Base-by-base conservation (phyloP, 2,329 filamentous ascomycete species). In the Verruconis gallopava region DNA sequence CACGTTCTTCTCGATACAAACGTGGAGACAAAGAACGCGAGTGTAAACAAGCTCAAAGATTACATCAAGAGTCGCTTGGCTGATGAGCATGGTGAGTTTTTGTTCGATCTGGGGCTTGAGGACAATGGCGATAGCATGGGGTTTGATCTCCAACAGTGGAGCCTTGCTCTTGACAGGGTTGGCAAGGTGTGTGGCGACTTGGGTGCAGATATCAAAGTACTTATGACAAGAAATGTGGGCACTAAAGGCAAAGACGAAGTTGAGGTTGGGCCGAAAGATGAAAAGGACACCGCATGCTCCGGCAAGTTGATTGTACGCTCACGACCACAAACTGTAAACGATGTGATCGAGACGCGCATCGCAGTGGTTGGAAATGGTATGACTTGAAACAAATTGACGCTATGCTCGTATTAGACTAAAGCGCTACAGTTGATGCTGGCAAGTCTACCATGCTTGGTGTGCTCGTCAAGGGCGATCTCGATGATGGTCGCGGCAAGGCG, bases 381-480 rank as follows among this genome's bases (percentile, higher is more conserved):
- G 67, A 38, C 6, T 6, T 33, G 13, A 37, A n/a, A n/a, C n/a
- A n/a, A n/a, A n/a, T n/a, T n/a, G n/a, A n/a, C n/a, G n/a, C 32
- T 11, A 15, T 30, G 12, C 40, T 46, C 21, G 11, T 5, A 11
- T 6, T 41, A 15, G 21, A 17, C 6, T 6, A 19, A 18, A 11
- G 21, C 28, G n/a, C 35, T 41, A 20, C 48, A 79, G 81, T 98
- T 42, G 91, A 98, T 59, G 91, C 91, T 6, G 91, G 91, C 0
- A 98, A 98, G 65, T 93, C 85, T 57, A 96, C 91, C 20, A 81
- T 96, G 75, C 68, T 98, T 2, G 91, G 91, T 34, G 91, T 98
- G 1, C 69, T 98, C 4, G 91, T 96, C 4, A 96, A 96, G 62
- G 91, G 91, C 4, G 84, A 84, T 40, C 76, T 98, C 2, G 91